Evolutionary conservation across 2,329 filamentous ascomycete genomes (phyloP).

Genomic region (Penicillium fuscoglaucum): DNA sequence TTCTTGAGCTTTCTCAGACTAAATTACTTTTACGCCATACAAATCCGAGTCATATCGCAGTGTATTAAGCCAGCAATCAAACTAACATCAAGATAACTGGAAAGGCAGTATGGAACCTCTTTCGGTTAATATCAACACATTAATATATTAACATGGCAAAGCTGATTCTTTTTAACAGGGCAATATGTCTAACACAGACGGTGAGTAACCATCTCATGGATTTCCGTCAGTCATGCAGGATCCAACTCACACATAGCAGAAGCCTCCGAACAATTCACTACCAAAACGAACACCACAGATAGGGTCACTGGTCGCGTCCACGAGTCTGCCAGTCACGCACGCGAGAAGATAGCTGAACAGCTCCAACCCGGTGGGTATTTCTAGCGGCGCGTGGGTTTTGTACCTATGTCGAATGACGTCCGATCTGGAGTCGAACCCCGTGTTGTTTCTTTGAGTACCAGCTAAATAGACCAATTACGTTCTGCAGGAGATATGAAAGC

Average conservation of each 20-base stretch:
- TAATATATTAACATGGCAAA: background rate
- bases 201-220: background rate
- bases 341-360: conserved; percentile 18
- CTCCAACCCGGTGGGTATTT: conserved; percentile 26
- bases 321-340: conserved; percentile 23
- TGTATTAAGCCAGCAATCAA: background rate
- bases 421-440: background rate
- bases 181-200: conserved; percentile 12
- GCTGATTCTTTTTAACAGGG: conserved; percentile 9
- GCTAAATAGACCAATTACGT: background rate
- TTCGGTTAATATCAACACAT: background rate
- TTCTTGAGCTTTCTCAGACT: background rate
- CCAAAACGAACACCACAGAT: conserved; percentile 17
- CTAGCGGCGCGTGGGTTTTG: background rate
- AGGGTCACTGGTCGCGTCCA: conserved; percentile 10
- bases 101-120: conserved; percentile 13
- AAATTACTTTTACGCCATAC: background rate
- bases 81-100: conserved; percentile 15
- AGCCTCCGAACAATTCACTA: conserved; percentile 19
- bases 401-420: background rate
- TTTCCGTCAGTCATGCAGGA: background rate
- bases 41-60: background rate
- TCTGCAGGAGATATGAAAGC: conserved; percentile 21
- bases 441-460: background rate
- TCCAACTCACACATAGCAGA: conserved; percentile 11